These are phyloP conservation scores for Ceratocystis destructans DNA, from an alignment of 2,329 filamentous ascomycete genomes.

Conservation along the genomic window DNA sequence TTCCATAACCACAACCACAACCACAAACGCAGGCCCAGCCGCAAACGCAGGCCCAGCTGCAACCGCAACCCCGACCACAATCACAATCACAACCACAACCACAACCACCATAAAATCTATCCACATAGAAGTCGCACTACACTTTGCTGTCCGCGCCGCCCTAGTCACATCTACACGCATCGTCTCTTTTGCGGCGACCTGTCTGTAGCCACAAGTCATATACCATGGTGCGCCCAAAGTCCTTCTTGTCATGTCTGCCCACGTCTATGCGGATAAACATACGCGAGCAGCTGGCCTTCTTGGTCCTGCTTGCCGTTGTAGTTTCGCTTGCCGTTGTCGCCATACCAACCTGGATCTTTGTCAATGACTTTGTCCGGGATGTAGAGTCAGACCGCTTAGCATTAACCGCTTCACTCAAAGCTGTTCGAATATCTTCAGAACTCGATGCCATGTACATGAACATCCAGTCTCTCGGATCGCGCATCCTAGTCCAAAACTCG, in stretches of 20 bases:
- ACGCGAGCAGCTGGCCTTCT: constrained; percentile 67
- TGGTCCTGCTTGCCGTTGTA: constrained; percentile 64
- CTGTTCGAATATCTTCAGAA: constrained; percentile 64
- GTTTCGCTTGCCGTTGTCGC: constrained; percentile 64
- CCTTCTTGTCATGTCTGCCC: constrained; percentile 18
- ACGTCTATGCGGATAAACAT: constrained; percentile 67
- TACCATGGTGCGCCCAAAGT: constrained; percentile 17
- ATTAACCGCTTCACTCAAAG: constrained; percentile 75
- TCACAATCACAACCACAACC: not conserved
- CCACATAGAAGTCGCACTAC: not conserved
- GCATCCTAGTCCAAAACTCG: constrained; percentile 44
- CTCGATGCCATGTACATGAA: constrained; percentile 66
- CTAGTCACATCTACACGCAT: not conserved
- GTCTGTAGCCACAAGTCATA: not conserved
- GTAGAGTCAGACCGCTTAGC: constrained; percentile 49
- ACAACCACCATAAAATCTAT: not conserved
- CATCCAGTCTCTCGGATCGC: constrained; percentile 56
- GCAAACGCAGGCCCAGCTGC: too few relatives aligned
- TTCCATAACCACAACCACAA: not conserved
- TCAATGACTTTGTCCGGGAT: constrained; percentile 39
- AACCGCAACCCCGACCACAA: not conserved
- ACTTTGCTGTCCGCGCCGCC: not conserved
- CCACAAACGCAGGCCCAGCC: not conserved
- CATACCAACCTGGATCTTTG: constrained; percentile 56
- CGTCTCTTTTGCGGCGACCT: not conserved